Base-by-base conservation (phyloP, 176 grass and related monocot genomes). In the Hordeum marinum region DNA sequence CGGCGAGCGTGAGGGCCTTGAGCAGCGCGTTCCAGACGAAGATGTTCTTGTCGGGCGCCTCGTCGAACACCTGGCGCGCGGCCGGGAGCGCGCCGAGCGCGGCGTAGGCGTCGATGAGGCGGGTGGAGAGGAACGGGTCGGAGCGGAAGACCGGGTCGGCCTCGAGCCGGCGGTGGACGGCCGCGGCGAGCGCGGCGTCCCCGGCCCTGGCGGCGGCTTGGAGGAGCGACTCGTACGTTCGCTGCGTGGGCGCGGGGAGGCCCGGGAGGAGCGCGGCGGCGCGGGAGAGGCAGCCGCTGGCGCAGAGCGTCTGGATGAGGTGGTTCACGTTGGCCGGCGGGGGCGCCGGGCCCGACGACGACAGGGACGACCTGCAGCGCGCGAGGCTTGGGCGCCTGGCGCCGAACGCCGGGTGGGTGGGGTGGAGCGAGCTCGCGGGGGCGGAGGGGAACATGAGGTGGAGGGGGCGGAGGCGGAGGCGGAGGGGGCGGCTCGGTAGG, bases 11-110 rank as follows among this genome's bases (percentile, higher is more conserved):
- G 12, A 94, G 88, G 9, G 88, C 88, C 90, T 95, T 94, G 27
- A 99, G 70, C 31, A 99, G 54, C 9, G 91, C 93, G 42, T 94
- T 99, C 93, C 91, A 98, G 4, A 94, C 81, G 83, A 95, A 98
- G 72, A 95, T 89, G 82, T 82, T 95, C 85, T 92, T 95, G 27
- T 41, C 80, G 6, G 74, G 88, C 66, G 90, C 79, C 84, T 88
- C 80, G 72, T 92, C 86, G 86, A 95, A 95, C 90, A 92, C 96
- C 50, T 92, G 69, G 72, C 91, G 91, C 31, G 96, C 93, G 23
- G 85, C 71, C 13, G 85, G 75, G 45, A 95, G 85, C 31, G 69
- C 76, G 35, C 84, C 72, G 57, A 98, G 85, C 34, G 46, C 31
- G 6, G 83, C 82, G 59, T 98, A 95, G 64, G 91, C 88, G 3